Evolutionary conservation across 2,329 filamentous ascomycete species (phyloP).

Genomic region (Exophiala spinifera): DNA sequence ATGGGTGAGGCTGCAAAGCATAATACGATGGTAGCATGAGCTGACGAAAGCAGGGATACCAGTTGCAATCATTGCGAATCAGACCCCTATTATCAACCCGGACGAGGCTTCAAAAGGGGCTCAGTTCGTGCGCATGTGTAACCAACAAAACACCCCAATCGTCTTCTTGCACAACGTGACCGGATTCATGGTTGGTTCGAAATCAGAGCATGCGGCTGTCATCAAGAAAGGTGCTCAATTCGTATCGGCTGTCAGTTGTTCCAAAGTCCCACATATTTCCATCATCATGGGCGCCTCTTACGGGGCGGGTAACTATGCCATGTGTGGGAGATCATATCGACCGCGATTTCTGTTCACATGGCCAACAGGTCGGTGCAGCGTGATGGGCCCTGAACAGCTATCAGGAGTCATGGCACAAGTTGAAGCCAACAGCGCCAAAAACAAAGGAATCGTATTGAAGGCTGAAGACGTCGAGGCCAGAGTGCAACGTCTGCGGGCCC

Average conservation of each 20-base stretch:
- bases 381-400: slow-evolving; percentile 43
- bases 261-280: slow-evolving; percentile 45
- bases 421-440: slow-evolving; percentile 30
- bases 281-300: slow-evolving; percentile 47
- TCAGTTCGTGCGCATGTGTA: slow-evolving; percentile 46
- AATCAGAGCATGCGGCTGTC: slow-evolving; percentile 44
- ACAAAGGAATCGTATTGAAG: slow-evolving; percentile 28
- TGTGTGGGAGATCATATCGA: slow-evolving; percentile 44
- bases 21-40: background rate
- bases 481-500: slow-evolving; percentile 30
- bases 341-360: slow-evolving; percentile 46
- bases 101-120: slow-evolving; percentile 42
- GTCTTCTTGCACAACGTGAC: slow-evolving; percentile 50
- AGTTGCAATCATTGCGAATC: slow-evolving; percentile 43
- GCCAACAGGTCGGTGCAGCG: slow-evolving; percentile 41
- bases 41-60: slow-evolving; percentile 30
- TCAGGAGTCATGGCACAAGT: slow-evolving; percentile 41
- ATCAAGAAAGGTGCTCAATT: slow-evolving; percentile 47
- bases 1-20: slow-evolving; percentile 28
- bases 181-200: slow-evolving; percentile 49
- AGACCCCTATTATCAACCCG: slow-evolving; percentile 41
- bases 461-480: slow-evolving; percentile 30
- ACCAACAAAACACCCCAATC: slow-evolving; percentile 43
- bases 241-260: slow-evolving; percentile 45
- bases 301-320: slow-evolving; percentile 48